A percentile compares a stretch with the other conserved stretches of the same genome.
Conservation (phyloP, 2,329 filamentous ascomycete genomes). For the Colletotrichum sp. region DNA sequence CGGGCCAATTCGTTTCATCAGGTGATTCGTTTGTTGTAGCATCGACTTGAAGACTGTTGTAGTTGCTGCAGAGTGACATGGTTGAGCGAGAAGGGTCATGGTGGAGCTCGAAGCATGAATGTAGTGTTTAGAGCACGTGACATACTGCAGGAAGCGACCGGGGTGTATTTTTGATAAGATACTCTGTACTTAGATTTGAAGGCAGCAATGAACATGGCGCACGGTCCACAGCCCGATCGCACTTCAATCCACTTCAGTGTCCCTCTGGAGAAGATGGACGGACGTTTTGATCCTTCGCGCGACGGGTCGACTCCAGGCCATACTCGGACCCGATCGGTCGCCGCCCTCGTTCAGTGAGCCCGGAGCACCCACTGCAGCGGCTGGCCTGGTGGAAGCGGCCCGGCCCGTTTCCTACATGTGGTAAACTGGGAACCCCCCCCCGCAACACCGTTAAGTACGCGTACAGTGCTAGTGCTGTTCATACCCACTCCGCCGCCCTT, state of each 20-base stretch:
- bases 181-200: too few relatives aligned
- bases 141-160: not conserved
- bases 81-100: too few relatives aligned
- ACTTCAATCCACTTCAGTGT: not conserved
- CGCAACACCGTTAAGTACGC: not conserved
- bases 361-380: not conserved
- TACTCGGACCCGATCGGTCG: too few relatives aligned
- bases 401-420: not conserved
- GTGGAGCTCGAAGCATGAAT: too few relatives aligned
- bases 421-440: not conserved
- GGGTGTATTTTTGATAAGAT: not conserved
- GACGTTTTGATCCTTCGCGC: not conserved
- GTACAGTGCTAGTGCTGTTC: too few relatives aligned
- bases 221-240: not conserved
- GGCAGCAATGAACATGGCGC: not conserved
- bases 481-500: too few relatives aligned
- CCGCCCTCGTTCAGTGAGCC: not conserved
- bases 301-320: not conserved
- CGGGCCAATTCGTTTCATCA: too few relatives aligned
- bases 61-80: too few relatives aligned
- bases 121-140: not conserved
- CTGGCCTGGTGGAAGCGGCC: not conserved
- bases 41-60: too few relatives aligned
- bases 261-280: not conserved
- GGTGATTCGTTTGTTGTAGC: too few relatives aligned